Evolutionary conservation across 768 basidiomycete species (phyloP).

Genomic region (Boletus subparvulus): DNA sequence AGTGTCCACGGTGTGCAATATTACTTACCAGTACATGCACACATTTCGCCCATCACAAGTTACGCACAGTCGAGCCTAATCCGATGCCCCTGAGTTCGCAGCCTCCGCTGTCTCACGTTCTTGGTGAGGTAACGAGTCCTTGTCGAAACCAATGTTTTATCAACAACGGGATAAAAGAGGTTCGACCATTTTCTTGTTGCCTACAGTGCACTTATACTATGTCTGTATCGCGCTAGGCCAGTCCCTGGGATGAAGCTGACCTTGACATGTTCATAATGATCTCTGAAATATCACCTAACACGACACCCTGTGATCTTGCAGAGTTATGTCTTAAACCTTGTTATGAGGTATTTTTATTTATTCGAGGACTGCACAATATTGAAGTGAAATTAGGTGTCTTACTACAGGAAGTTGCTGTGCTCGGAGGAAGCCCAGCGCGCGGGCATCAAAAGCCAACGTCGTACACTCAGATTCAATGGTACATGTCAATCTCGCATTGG

Average conservation of each 20-base stretch:
- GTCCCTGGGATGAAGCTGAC: conserved; percentile 42
- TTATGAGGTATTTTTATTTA: conserved; percentile 43
- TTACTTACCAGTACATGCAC: background rate
- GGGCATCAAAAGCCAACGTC: conserved; percentile 8
- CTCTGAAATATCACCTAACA: conserved; percentile 44
- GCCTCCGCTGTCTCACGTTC: background rate
- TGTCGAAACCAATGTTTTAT: conserved; percentile 33
- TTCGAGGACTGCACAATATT: background rate
- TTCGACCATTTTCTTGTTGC: conserved; percentile 4
- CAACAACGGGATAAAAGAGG: conserved; percentile 9
- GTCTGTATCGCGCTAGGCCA: conserved; percentile 10
- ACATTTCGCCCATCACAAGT: conserved; percentile 19
- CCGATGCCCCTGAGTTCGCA: conserved; percentile 8
- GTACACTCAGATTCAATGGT: conserved; percentile 23
- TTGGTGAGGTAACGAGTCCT: conserved; percentile 13
- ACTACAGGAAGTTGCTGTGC: conserved; percentile 19
- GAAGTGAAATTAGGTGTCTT: conserved; percentile 21
- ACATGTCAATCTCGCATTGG: background rate
- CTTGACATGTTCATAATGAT: conserved; percentile 39
- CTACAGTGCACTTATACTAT: background rate
- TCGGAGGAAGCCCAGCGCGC: background rate
- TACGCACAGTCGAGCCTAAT: conserved; percentile 24
- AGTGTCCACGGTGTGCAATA: conserved; percentile 44
- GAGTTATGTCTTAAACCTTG: conserved; percentile 58
- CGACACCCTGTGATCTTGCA: conserved; percentile 54